These are phyloP conservation scores for Circinella umbellata DNA, from an alignment of 371 early-diverging fungal genomes.

Conservation along the genomic window DNA sequence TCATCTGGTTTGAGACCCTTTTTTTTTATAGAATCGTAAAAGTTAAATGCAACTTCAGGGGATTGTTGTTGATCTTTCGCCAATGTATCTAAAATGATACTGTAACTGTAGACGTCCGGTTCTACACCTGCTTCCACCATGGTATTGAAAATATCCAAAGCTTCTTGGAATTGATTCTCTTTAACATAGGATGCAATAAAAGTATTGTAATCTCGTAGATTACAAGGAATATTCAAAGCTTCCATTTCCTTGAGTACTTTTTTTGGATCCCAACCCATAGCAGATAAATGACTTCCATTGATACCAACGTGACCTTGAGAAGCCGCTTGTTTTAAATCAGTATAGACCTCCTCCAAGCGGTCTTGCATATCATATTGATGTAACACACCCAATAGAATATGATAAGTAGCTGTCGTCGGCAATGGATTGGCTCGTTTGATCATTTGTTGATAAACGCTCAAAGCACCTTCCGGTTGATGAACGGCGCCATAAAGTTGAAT, in stretches of 20 bases:
- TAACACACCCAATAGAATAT: conserved; percentile 28
- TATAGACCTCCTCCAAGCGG: conserved; percentile 24
- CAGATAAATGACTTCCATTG: conserved; percentile 23
- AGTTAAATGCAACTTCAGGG: conserved; percentile 29
- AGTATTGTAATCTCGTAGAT: conserved; percentile 39
- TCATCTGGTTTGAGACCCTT: conserved; percentile 32
- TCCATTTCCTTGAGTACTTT: conserved; percentile 31
- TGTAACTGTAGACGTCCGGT: conserved; percentile 39
- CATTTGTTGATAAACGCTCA: conserved; percentile 47
- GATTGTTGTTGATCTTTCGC: conserved; percentile 34
- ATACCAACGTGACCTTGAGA: conserved; percentile 6
- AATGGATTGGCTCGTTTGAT: conserved; percentile 20
- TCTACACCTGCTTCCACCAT: conserved; percentile 31
- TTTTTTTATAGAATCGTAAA: conserved; percentile 43
- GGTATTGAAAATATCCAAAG: conserved; percentile 32
- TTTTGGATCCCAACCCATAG: conserved; percentile 35
- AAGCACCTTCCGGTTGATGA: conserved; percentile 22
- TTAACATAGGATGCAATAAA: conserved; percentile 29
- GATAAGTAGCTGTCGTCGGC: conserved; percentile 36
- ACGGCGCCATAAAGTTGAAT: conserved; percentile 21
- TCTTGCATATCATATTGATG: conserved; percentile 5
- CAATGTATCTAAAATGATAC: conserved; percentile 43
- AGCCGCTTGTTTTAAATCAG: conserved; percentile 15
- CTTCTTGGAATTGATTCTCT: conserved; percentile 35
- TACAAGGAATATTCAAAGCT: neutral